These are phyloP conservation scores for Diplodia mutila DNA, from an alignment of 2,329 filamentous ascomycete species.

Conservation along the genomic window DNA sequence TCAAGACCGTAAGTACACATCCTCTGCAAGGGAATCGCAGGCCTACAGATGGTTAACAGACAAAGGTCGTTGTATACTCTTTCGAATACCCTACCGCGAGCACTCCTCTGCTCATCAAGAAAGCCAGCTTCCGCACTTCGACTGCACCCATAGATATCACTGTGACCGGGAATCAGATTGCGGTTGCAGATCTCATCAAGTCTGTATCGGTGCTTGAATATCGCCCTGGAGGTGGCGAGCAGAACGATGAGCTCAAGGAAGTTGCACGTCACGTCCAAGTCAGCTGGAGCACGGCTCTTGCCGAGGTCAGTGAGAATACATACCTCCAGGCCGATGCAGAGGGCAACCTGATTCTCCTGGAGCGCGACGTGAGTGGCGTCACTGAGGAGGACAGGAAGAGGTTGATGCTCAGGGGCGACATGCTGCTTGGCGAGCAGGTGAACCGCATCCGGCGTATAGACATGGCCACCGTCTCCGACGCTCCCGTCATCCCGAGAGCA, in stretches of 20 bases:
- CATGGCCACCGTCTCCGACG: conserved; percentile 65
- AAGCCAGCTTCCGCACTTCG: conserved; percentile 77
- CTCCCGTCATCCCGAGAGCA: conserved; percentile 76
- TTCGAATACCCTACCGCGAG: conserved; percentile 57
- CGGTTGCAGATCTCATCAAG: conserved; percentile 92
- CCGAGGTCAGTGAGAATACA: conserved; percentile 70
- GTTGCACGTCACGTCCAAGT: conserved; percentile 79
- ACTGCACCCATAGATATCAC: conserved; percentile 83
- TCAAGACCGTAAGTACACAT: conserved; percentile 70
- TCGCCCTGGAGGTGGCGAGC: conserved; percentile 55
- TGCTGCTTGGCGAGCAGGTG: conserved; percentile 89
- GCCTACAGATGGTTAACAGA: neutral
- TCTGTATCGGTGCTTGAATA: conserved; percentile 81
- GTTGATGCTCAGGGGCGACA: conserved; percentile 76
- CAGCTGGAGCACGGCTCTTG: conserved; percentile 79
- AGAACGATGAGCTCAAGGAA: conserved; percentile 69
- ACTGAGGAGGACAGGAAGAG: conserved; percentile 72
- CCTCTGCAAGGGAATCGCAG: no score
- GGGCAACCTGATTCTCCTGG: conserved; percentile 83
- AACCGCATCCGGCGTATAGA: conserved; percentile 81
- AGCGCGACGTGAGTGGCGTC: conserved; percentile 71
- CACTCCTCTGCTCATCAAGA: conserved; percentile 64
- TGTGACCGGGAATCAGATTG: conserved; percentile 74
- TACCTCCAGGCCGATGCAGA: conserved; percentile 86
- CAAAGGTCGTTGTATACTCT: conserved; percentile 62